Base-by-base conservation (phyloP, 805 yeast genomes). In the Danielozyma ontarioensis region DNA sequence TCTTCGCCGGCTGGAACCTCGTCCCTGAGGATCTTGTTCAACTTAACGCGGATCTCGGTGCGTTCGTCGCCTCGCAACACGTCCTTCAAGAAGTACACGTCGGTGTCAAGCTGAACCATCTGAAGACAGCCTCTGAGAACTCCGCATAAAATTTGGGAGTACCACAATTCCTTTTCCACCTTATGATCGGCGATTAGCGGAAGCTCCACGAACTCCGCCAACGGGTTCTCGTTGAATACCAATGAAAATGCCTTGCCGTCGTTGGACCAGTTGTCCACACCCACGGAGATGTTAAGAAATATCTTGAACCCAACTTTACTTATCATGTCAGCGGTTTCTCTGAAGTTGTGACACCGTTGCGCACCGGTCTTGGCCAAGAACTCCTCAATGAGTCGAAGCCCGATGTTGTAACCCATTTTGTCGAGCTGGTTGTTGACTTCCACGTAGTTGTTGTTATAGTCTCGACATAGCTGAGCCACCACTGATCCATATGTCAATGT, bases 1-100 rank as follows among this genome's bases (percentile, higher is more conserved):
- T 89, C 96, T 57, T 93, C 97, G 16, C 97, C 98, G 4, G 95
- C 94, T 11, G 98, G 98, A 28, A 93, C 82, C 62, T 93, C 98
- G 53, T 93, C 98, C 51, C 83, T 87, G 45, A 90, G 64, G 2
- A 87, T 73, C 47, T 72, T 80, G 30, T 78, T 64, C 43, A 93
- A 64, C 47, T 78, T 78, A 29, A 93, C 74, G 40, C 82, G 72
- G 34, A 93, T 62, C 51, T 88, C 97, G 0, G 97, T 90, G 17
- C 62, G 63, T 10, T 79, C 80, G 45, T 87, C 90, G 0, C 97
- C 97, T 42, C 88, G 74, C 31, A 93, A 64, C 2, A 72, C 77
- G 53, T 93, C 98, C 44, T 80, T 76, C 2, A 86, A 74, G 53
- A 89, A 93, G 44, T 62, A 66, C 2, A 80, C 87, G 35, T 89